Evolutionary conservation across 768 basidiomycete species (phyloP), one percentile per base, ranked within the genome.

Genomic region (Podaxis sp.): DNA sequence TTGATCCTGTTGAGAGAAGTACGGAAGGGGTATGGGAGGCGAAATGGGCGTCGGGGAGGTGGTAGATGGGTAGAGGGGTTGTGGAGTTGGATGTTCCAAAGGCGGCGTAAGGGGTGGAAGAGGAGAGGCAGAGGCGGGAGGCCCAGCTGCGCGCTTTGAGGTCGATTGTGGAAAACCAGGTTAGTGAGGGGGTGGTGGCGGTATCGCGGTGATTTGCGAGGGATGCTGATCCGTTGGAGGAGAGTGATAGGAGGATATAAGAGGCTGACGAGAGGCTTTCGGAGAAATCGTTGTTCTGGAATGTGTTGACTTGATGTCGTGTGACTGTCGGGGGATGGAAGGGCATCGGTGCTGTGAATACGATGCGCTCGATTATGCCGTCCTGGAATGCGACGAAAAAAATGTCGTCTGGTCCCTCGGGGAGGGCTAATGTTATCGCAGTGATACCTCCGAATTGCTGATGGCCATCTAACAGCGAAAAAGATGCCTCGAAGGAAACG

Each of bases 81-180:
- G 75, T 72, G 2, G 87, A 87, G 12, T 57, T 49, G 46, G 86
- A 81, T 8, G 83, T 82, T 8, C 91, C 91, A 62, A 93, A 87
- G 8, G 84, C 86, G 9, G 87, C 87, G 63, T 84, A 91, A 12
- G 88, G 81, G 0, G 79, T 72, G 3, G 85, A 78, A 13, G 84
- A 75, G 8, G 78, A 70, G 52, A 81, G 72, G 58, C 76, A 84
- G 57, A 93, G 80, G 65, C 86, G 78, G 19, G 84, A 82, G 5
- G 79, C 73, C 92, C 92, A 93, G 67, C 86, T 82, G 46, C 85
- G 86, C 3, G 74, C 65, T 48, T 79, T 71, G 39, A 92, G 72
- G 51, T 84, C 72, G 42, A 87, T 70, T 39, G 60, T 68, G 13
- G 70, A 71, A 38, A 42, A 52, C n/a, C 63, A 52, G 17, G 19